Evolutionary conservation across 805 yeast species (phyloP).

Genomic region (Wickerhamiella lipophila): DNA sequence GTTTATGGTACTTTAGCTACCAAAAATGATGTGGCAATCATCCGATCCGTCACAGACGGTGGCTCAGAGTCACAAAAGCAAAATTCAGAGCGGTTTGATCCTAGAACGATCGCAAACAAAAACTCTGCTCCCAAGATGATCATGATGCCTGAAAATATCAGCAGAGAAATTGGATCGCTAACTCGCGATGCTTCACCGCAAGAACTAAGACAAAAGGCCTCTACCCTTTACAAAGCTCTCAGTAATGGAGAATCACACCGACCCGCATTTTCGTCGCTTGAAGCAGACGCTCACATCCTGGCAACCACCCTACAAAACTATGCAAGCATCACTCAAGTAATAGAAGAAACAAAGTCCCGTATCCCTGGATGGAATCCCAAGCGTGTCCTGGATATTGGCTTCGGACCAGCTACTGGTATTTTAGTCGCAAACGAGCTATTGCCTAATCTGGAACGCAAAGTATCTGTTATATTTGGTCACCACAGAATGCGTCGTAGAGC

Average conservation of each 20-base stretch:
- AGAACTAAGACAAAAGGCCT: slow-evolving; percentile 48
- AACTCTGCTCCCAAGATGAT: slow-evolving; percentile 39
- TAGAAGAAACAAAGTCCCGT: slow-evolving; percentile 52
- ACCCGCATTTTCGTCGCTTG: slow-evolving; percentile 28
- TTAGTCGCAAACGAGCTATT: slow-evolving; percentile 74
- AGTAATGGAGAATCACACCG: slow-evolving; percentile 43
- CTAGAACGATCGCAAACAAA: slow-evolving; percentile 45
- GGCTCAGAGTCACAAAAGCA: neutral
- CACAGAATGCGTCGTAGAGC: slow-evolving; percentile 72
- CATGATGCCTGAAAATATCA: slow-evolving; percentile 42
- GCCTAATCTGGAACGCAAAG: slow-evolving; percentile 53
- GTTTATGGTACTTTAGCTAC: slow-evolving; percentile 8
- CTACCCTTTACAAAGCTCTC: slow-evolving; percentile 40
- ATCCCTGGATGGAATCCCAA: slow-evolving; percentile 43
- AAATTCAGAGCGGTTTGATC: slow-evolving; percentile 35
- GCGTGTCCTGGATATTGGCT: slow-evolving; percentile 63
- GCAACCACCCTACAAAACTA: slow-evolving; percentile 73
- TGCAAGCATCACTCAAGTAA: slow-evolving; percentile 51
- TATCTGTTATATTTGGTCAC: slow-evolving; percentile 58
- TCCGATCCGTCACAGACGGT: slow-evolving; percentile 2
- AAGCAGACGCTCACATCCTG: slow-evolving; percentile 67
- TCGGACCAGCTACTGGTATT: slow-evolving; percentile 89
- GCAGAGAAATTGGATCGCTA: slow-evolving; percentile 49
- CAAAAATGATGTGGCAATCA: slow-evolving; percentile 9
- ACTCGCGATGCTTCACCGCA: slow-evolving; percentile 54